phyloP scores from a whole-genome alignment of 495 filamentous ascomycete species.

The Extremus antarcticus region DNA sequence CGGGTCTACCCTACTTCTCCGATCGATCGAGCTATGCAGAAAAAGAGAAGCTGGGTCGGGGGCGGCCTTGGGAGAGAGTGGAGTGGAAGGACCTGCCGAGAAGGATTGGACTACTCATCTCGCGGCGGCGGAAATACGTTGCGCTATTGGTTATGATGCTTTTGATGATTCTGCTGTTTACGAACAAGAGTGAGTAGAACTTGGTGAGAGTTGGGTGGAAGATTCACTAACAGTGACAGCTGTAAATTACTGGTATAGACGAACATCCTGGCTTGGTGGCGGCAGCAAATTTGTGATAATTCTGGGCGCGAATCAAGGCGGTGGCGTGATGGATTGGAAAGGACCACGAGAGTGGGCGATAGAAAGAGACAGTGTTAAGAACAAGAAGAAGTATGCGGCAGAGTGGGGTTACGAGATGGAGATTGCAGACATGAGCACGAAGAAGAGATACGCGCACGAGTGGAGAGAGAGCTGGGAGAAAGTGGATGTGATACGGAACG shows the following conservation, averaged over 20 bases:
- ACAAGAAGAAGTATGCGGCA: slow-evolving; percentile 79
- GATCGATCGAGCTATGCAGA: slow-evolving; percentile 46
- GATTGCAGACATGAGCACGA: slow-evolving; percentile 93
- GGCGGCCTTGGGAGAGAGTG: slow-evolving; percentile 31
- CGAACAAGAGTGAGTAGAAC: background rate
- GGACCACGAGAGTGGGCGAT: slow-evolving; percentile 96
- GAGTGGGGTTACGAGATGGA: slow-evolving; percentile 94
- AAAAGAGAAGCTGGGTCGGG: slow-evolving; percentile 62
- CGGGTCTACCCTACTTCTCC: slow-evolving; percentile 61
- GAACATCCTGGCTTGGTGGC: slow-evolving; percentile 55
- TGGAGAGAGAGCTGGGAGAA: slow-evolving; percentile 99
- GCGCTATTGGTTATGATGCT: slow-evolving; percentile 50
- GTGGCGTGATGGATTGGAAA: slow-evolving; percentile 99
- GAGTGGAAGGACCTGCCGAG: slow-evolving; percentile 24
- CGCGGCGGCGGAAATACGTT: slow-evolving; percentile 48
- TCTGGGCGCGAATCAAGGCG: slow-evolving; percentile 83
- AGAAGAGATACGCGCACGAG: slow-evolving; percentile 97
- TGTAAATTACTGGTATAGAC: slow-evolving; percentile 40
- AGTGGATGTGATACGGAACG: slow-evolving; percentile 85
- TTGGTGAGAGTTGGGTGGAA: too few relatives aligned
- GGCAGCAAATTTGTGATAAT: slow-evolving; percentile 91
- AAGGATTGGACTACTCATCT: slow-evolving; percentile 33
- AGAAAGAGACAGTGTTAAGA: slow-evolving; percentile 87
- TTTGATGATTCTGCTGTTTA: slow-evolving; percentile 46
- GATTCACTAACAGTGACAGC: slow-evolving; percentile 24